Percentiles rank a stretch among this genome's conserved stretches.
These are phyloP conservation scores for Acanthamoeba rhysodes DNA, from an alignment of 208 protist species.

Conservation along the genomic window DNA sequence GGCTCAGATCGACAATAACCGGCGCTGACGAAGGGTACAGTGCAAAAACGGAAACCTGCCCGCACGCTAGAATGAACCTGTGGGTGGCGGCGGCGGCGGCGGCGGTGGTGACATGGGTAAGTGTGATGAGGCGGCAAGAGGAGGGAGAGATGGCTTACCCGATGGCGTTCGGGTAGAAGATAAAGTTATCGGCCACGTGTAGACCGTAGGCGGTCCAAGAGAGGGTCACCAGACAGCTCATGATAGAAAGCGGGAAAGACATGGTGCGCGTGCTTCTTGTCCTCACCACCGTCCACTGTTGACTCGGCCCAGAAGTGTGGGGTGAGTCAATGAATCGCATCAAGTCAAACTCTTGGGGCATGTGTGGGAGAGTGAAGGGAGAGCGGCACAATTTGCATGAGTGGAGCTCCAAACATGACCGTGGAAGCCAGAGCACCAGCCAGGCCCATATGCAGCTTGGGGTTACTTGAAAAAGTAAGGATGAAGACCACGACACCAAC, in stretches of 20 bases:
- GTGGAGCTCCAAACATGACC: conserved; percentile 22
- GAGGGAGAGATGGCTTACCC: background rate
- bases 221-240: conserved; percentile 31
- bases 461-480: background rate
- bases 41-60: background rate
- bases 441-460: conserved; percentile 13
- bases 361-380: background rate
- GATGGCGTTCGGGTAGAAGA: conserved; percentile 9
- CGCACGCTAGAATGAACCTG: conserved; percentile 29
- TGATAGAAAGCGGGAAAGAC: conserved; percentile 50
- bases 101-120: no score
- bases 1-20: background rate
- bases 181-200: conserved; percentile 19
- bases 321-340: background rate
- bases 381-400: conserved; percentile 6
- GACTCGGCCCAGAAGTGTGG: no score
- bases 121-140: no score
- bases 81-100: background rate
- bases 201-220: conserved; percentile 26
- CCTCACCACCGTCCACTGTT: conserved; percentile 12
- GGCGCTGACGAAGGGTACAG: background rate
- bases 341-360: background rate
- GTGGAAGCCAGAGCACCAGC: background rate
- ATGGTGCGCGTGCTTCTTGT: conserved; percentile 26
- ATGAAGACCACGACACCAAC: conserved; percentile 6